Evolutionary conservation across 2,329 filamentous ascomycete species (phyloP).

Genomic region (Phoma sp.): DNA sequence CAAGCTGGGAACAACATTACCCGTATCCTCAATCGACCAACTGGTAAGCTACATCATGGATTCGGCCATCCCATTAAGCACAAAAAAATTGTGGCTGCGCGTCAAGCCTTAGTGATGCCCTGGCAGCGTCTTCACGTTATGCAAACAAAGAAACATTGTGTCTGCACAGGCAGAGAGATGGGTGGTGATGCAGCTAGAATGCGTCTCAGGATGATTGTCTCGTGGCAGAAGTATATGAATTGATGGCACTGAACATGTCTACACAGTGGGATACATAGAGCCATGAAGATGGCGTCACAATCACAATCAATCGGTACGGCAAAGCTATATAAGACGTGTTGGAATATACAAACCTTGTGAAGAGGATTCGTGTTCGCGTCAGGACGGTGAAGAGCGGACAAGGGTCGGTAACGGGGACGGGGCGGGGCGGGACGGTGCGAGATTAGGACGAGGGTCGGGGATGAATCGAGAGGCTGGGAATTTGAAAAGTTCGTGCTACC

Average conservation of each 20-base stretch:
- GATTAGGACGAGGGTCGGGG: constrained; percentile 20
- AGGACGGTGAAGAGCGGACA: constrained; percentile 2
- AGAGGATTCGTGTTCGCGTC: not conserved
- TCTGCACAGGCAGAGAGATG: too few species aligned
- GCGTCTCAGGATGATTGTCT: too few species aligned
- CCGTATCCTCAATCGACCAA: too few species aligned
- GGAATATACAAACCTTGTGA: constrained; percentile 20
- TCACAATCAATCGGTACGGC: not conserved
- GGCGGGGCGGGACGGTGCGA: not conserved
- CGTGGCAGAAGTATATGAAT: not conserved
- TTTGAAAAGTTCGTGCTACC: constrained; percentile 38
- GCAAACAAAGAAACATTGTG: too few species aligned
- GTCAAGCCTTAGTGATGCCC: too few species aligned
- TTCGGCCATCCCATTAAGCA: too few species aligned
- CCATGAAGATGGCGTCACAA: not conserved
- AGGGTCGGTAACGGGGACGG: not conserved
- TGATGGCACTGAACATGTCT: not conserved
- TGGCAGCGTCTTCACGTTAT: too few species aligned
- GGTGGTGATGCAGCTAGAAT: too few species aligned
- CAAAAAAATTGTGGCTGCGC: too few species aligned
- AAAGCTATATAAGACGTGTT: constrained; percentile 9
- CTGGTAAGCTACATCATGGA: too few species aligned
- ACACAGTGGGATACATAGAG: not conserved
- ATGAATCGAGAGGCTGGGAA: constrained; percentile 21
- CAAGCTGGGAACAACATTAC: too few species aligned